Evolutionary conservation across 1,284 basidiomycete genomes (phyloP).

Genomic region (Omphalotus olearius): DNA sequence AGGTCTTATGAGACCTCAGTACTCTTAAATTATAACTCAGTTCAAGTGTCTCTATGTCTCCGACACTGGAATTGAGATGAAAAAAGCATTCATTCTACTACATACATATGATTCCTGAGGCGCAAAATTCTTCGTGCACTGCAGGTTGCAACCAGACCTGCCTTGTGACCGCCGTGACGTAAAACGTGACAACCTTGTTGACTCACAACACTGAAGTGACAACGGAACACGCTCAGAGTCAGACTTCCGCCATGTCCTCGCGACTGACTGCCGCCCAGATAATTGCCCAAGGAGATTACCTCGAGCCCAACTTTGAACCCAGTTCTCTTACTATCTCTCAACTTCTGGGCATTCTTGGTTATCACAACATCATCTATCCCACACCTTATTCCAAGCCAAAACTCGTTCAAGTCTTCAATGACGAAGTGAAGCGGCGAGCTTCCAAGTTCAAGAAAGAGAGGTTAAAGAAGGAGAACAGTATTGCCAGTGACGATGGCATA

Average conservation of each 20-base stretch:
- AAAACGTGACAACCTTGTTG: background rate
- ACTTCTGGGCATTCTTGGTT: conserved; percentile 76
- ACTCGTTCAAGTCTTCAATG: conserved; percentile 77
- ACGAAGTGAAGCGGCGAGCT: conserved; percentile 65
- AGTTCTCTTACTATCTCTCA: conserved; percentile 75
- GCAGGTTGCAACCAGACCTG: too few relatives aligned
- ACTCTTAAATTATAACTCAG: conserved; percentile 10
- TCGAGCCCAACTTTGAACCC: conserved; percentile 83
- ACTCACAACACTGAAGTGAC: too few relatives aligned
- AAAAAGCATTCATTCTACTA: too few relatives aligned
- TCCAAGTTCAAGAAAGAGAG: conserved; percentile 63
- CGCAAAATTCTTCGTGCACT: too few relatives aligned
- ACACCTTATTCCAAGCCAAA: conserved; percentile 83
- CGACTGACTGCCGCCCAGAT: conserved; percentile 69
- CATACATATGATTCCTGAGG: too few relatives aligned
- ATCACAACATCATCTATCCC: conserved; percentile 77
- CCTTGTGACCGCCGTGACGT: background rate
- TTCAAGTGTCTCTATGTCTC: too few relatives aligned
- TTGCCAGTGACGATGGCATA: conserved; percentile 77
- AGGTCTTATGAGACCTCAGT: conserved; percentile 48
- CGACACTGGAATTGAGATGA: too few relatives aligned
- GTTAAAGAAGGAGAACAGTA: conserved; percentile 59
- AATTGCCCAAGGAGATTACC: conserved; percentile 73
- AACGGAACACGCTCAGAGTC: background rate
- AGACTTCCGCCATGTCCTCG: conserved; percentile 23